Conservation (phyloP, 2,329 filamentous ascomycete species). For the Dactylellina cionopaga region DNA sequence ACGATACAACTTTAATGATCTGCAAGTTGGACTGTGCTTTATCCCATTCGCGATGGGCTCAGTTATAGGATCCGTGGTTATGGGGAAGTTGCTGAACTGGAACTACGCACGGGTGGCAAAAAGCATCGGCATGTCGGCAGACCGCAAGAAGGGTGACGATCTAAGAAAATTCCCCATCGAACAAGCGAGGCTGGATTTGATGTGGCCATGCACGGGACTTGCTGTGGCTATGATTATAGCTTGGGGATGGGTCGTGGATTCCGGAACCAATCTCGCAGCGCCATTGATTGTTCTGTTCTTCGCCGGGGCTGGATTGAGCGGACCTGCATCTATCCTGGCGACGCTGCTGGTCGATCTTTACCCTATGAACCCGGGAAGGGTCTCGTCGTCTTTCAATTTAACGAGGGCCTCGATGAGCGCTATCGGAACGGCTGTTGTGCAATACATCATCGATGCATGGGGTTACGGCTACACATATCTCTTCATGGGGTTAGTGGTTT, state of each 20-base stretch:
- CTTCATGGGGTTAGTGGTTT: conserved; percentile 67
- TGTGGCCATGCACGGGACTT: conserved; percentile 67
- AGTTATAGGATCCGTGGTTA: not conserved
- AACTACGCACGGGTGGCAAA: conserved; percentile 77
- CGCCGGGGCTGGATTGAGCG: conserved; percentile 69
- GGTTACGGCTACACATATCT: conserved; percentile 73
- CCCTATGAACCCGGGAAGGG: conserved; percentile 70
- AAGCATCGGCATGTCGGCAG: conserved; percentile 70
- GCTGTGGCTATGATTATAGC: conserved; percentile 67
- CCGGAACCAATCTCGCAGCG: conserved; percentile 66
- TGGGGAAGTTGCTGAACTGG: conserved; percentile 72
- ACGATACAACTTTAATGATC: conserved; percentile 65
- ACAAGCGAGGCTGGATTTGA: conserved; percentile 65
- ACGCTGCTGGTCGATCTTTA: conserved; percentile 72
- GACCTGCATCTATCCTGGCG: conserved; percentile 71
- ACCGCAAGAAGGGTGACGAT: conserved; percentile 68
- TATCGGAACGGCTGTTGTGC: conserved; percentile 69
- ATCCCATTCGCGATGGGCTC: not conserved
- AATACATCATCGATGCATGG: conserved; percentile 68
- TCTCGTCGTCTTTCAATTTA: conserved; percentile 72
- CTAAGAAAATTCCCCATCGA: conserved; percentile 68
- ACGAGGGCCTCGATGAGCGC: conserved; percentile 71
- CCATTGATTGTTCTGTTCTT: conserved; percentile 69
- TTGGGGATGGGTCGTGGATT: conserved; percentile 70
- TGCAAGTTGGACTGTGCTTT: not conserved